These are phyloP conservation scores for Colletotrichum eremochloae DNA, from an alignment of 2,329 filamentous ascomycete genomes.

Conservation along the genomic window DNA sequence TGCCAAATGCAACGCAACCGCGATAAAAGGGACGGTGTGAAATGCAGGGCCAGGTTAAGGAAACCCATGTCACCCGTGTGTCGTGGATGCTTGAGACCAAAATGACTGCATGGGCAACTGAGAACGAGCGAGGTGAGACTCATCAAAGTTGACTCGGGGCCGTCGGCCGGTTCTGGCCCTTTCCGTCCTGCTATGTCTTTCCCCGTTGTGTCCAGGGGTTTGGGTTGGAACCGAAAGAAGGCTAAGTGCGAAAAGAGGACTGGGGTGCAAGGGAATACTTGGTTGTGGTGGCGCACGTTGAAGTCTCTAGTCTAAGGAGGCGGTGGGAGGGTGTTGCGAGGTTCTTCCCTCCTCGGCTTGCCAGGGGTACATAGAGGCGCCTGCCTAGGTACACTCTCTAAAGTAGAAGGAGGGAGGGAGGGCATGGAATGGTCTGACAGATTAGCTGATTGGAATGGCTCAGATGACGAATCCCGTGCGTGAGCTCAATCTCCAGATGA, in stretches of 20 bases:
- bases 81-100: neutral
- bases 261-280: constrained; percentile 15
- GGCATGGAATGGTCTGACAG: constrained; percentile 7
- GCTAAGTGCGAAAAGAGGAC: constrained; percentile 35
- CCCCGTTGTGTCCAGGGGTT: constrained; percentile 38
- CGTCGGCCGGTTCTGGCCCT: no score
- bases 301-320: constrained; percentile 8
- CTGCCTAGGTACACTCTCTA: neutral
- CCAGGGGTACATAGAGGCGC: constrained; percentile 3
- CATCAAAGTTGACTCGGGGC: neutral
- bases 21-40: neutral
- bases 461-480: neutral
- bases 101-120: neutral
- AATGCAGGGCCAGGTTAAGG: neutral
- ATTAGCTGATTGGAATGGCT: constrained; percentile 9
- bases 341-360: constrained; percentile 16
- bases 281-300: neutral
- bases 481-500: neutral
- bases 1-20: neutral
- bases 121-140: constrained; percentile 5
- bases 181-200: constrained; percentile 36
- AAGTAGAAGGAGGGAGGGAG: no score
- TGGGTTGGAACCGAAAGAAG: constrained; percentile 7
- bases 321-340: constrained; percentile 22
- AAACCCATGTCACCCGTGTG: neutral